Conservation (phyloP, 805 yeast genomes). For the Kuraishia capsulata region DNA sequence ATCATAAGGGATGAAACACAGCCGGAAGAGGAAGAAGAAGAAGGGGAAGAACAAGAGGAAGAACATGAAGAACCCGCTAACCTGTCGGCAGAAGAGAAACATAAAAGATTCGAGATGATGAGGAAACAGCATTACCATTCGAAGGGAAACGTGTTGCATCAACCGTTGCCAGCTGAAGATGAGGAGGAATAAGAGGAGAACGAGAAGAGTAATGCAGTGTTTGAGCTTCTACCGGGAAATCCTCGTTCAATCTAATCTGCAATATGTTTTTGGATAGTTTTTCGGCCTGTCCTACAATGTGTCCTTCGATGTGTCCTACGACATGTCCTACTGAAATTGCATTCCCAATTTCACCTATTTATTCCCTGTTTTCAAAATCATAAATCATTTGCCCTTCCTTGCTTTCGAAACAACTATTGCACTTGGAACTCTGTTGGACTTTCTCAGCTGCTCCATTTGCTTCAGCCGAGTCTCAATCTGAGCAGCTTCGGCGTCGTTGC, state of each 20-base stretch:
- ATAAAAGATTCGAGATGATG: constrained; percentile 62
- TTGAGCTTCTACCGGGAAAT: background rate
- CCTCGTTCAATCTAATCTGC: background rate
- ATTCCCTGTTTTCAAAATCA: no score
- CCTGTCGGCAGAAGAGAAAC: constrained; percentile 49
- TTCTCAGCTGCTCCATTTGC: constrained; percentile 7
- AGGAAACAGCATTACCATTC: constrained; percentile 73
- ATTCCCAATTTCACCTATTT: no score
- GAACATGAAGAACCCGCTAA: constrained; percentile 29
- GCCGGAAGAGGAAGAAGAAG: constrained; percentile 12
- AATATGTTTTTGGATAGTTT: background rate
- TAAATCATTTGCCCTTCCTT: no score
- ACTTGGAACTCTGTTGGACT: constrained; percentile 4
- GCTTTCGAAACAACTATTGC: no score
- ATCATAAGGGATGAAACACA: constrained; percentile 17
- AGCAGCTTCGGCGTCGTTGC: constrained; percentile 8
- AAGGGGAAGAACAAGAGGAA: constrained; percentile 26
- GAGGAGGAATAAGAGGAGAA: constrained; percentile 18
- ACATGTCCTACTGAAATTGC: no score
- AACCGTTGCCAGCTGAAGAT: constrained; percentile 25
- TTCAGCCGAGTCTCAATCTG: constrained; percentile 10
- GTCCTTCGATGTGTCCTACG: no score
- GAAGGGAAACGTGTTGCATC: constrained; percentile 39
- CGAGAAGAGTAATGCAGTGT: background rate
- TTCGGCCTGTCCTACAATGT: no score